Evolutionary conservation across 2,329 filamentous ascomycete species (phyloP).

Genomic region (Penicillium brevicompactum): DNA sequence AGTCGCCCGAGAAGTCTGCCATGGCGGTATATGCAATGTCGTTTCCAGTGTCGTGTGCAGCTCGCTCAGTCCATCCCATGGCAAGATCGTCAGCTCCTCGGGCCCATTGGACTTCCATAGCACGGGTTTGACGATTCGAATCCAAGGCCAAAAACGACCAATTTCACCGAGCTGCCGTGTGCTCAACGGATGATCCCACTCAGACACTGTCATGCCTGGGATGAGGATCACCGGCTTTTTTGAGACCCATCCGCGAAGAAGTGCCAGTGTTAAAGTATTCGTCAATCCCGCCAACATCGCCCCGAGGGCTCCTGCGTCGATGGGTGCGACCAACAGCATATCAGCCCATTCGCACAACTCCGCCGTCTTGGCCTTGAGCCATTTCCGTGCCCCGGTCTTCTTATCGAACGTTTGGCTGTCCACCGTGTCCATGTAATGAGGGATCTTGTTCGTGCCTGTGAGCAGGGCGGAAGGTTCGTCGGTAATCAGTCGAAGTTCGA

Average conservation of each 20-base stretch:
- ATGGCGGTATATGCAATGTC: constrained; percentile 27
- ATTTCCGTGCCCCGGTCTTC: constrained; percentile 40
- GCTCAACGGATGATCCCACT: constrained; percentile 90
- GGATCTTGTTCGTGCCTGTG: constrained; percentile 40
- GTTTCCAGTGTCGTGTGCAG: constrained; percentile 37
- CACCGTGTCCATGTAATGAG: constrained; percentile 45
- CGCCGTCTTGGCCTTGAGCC: constrained; percentile 46
- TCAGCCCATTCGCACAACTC: constrained; percentile 87
- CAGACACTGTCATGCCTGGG: constrained; percentile 83
- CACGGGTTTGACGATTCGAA: constrained; percentile 77
- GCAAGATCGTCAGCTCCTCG: constrained; percentile 50
- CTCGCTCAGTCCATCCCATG: constrained; percentile 52
- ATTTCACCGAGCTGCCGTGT: constrained; percentile 86
- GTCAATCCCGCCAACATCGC: constrained; percentile 86
- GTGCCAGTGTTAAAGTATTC: constrained; percentile 76
- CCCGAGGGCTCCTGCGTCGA: constrained; percentile 80
- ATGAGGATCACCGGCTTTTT: constrained; percentile 83
- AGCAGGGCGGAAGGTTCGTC: constrained; percentile 42
- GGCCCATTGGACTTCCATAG: constrained; percentile 75
- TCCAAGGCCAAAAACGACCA: constrained; percentile 81
- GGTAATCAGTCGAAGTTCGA: constrained; percentile 47
- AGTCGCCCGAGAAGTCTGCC: constrained; percentile 19
- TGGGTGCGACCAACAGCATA: constrained; percentile 78
- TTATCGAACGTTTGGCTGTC: constrained; percentile 43
- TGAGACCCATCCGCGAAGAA: constrained; percentile 82